Evolutionary conservation across 176 grass and related monocot species (phyloP), one percentile per base, ranked within the genome.

Genomic region (Eragrostis nindensis): DNA sequence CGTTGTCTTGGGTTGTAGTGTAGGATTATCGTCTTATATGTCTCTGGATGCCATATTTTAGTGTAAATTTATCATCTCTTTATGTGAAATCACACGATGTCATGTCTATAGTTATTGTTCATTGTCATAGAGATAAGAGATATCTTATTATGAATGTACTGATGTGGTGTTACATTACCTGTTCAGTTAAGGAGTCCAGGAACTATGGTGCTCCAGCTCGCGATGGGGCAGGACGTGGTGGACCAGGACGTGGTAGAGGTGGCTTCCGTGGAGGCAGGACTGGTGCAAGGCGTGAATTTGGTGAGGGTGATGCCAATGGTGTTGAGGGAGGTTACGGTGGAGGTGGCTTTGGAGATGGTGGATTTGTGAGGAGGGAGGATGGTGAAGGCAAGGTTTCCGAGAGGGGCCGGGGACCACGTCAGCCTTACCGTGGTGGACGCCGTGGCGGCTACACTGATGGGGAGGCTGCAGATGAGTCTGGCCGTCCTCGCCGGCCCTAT

Each of bases 131-230:
- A 60, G 15, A 13, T 3, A 26, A 15, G n/a, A 12, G 30, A 30
- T 62, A 48, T 74, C 55, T 56, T 39, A 30, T 16, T 56, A 12
- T 12, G 9, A 56, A 8, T 86, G 8, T 50, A 48, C 62, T 76
- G 32, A 70, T 43, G 10, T 36, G 44, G 2, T 74, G 4, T 70
- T 68, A 42, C 7, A n/a, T 72, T 85, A n/a, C 17, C 46, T 50
- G 39, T 80, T 47, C 73, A 97, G 91, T 80, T 27, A 97, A 74
- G 84, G 91, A 93, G 78, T 42, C 84, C 26, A 92, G 76, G 71
- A 88, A 73, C 80, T 90, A 78, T 80, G 74, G 82, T 66, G 85
- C 71, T 70, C 87, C 85, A 44, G 21, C 92, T 17, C 74, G 61
- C 9, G 84, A 87, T 62, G 84, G 92, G 49, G 59, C 66, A 56